Base-by-base conservation (phyloP, 2,329 filamentous ascomycete genomes). In the Fusarium sp. region DNA sequence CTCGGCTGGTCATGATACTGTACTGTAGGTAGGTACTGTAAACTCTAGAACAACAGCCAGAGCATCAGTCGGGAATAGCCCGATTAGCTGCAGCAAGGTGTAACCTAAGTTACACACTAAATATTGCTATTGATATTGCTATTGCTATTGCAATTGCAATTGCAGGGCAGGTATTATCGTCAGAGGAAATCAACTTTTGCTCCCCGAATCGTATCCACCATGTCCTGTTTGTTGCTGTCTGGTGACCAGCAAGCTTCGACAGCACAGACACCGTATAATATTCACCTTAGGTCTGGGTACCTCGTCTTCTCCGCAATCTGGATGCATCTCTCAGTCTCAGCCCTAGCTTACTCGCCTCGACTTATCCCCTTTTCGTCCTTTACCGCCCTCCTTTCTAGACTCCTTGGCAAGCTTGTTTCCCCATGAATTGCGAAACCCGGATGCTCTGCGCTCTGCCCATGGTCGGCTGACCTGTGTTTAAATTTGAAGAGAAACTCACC, bases 171-270 rank as follows among this genome's bases (percentile, higher is more conserved):
- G 28, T 30, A 5, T 30, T 30, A 10, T 30, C 28, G 28, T 14
- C 47, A 43, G 59, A 37, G 59, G 65, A 67, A 49, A n/a, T 37
- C 33, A 37, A 9, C 17, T 10, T 17, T 15, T 37, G 9, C 52
- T 67, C 65, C 53, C 48, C 48, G 49, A 52, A 20, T 35, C 37
- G 43, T 67, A 54, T 51, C 67, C 62, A 70, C 62, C 9, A 3
- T 56, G 53, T 64, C 44, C 65, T 56, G 48, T 35, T 68, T 53
- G 19, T 56, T 58, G 56, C 51, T 61, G 67, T 70, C 63, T 65
- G 64, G 49, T 68, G 67, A 62, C 67, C 58, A 40, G 33, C 46
- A 45, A 54, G 41, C 44, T 66, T 61, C 44, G 56, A 49, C 54
- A 68, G 66, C 66, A 69, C 49, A 55, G 62, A 70, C 62, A 47